These are phyloP conservation scores for Pyrenophora graminea DNA, from an alignment of 2,329 filamentous ascomycete genomes.

Conservation along the genomic window DNA sequence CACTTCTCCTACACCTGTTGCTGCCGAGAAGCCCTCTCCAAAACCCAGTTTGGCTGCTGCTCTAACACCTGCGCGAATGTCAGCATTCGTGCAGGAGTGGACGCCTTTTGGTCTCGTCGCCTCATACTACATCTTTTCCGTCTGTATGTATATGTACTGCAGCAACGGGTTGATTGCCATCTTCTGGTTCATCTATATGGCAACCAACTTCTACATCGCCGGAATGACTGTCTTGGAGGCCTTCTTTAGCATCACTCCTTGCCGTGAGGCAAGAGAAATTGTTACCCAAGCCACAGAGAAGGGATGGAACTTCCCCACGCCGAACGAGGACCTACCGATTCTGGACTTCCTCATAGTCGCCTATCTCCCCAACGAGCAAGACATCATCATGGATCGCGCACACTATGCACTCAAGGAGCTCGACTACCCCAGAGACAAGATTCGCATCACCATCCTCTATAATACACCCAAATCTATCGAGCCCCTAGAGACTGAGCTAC, in stretches of 20 bases:
- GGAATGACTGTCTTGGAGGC: constrained; percentile 49
- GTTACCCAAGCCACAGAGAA: constrained; percentile 46
- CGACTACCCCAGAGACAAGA: constrained; percentile 52
- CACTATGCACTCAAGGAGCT: constrained; percentile 54
- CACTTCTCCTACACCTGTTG: constrained; percentile 10
- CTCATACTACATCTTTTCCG: constrained; percentile 50
- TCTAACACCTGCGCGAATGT: constrained; percentile 18
- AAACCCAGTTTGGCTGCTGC: constrained; percentile 9
- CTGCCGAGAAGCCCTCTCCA: constrained; percentile 8
- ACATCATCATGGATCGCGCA: constrained; percentile 55
- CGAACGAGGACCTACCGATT: constrained; percentile 48
- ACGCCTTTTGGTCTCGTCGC: constrained; percentile 49
- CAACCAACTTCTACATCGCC: constrained; percentile 53
- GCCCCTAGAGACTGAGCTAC: constrained; percentile 51
- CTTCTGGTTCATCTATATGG: constrained; percentile 53
- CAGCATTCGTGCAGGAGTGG: constrained; percentile 46
- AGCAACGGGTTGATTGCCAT: constrained; percentile 43
- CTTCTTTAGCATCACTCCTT: constrained; percentile 46
- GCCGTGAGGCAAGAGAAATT: constrained; percentile 44
- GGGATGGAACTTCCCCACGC: constrained; percentile 49
- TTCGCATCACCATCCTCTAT: constrained; percentile 56
- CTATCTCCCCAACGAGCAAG: constrained; percentile 57
- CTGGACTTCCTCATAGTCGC: constrained; percentile 56
- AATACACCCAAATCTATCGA: constrained; percentile 55
- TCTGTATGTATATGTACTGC: constrained; percentile 49